Evolutionary conservation across 164 flowering plant species (phyloP).

Genomic region (Aristolochia californica): DNA sequence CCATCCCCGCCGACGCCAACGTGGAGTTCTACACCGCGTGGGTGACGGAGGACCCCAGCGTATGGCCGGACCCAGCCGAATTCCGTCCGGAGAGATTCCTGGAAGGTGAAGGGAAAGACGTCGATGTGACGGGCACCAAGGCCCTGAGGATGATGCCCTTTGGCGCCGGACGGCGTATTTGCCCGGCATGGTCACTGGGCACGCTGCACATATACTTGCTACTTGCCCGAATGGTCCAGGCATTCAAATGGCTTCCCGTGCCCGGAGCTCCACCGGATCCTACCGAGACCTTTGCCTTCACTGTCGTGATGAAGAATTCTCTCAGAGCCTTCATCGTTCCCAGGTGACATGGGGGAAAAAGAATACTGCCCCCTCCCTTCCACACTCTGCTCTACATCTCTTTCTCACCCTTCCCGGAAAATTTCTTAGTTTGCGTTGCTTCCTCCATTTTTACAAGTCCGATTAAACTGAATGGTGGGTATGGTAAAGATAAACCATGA

Average conservation of each 20-base stretch:
- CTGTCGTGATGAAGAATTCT: constrained; percentile 86
- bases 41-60: constrained; percentile 59
- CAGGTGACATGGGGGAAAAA: too few relatives aligned
- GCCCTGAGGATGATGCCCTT: constrained; percentile 79
- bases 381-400: too few relatives aligned
- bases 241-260: constrained; percentile 58
- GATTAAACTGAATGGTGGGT: too few relatives aligned
- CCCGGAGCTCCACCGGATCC: constrained; percentile 61
- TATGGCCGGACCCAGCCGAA: constrained; percentile 60
- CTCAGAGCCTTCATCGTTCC: constrained; percentile 67
- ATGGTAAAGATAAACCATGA: too few relatives aligned
- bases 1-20: constrained; percentile 44
- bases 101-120: constrained; percentile 57
- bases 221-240: constrained; percentile 80
- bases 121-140: constrained; percentile 64
- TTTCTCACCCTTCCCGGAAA: too few relatives aligned
- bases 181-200: constrained; percentile 72
- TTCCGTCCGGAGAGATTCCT: constrained; percentile 86
- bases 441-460: too few relatives aligned
- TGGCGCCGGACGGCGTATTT: constrained; percentile 80
- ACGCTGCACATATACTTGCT: constrained; percentile 51
- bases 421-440: too few relatives aligned
- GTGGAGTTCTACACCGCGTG: constrained; percentile 83
- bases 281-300: constrained; percentile 77
- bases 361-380: too few relatives aligned